phyloP scores from a whole-genome alignment of 768 basidiomycete species.

The Pluteus cervinus region DNA sequence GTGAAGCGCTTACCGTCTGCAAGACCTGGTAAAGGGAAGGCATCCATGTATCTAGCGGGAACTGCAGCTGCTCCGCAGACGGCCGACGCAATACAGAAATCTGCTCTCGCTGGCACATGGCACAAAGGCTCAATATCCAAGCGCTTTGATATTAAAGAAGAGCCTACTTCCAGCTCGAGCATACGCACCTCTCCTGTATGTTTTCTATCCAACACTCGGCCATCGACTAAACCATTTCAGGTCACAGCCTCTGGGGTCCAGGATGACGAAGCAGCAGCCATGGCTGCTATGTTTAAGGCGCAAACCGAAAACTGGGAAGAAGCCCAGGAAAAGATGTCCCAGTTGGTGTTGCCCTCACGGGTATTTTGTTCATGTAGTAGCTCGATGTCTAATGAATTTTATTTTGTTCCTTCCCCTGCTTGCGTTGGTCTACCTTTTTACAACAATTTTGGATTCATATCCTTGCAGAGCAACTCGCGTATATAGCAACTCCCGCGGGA shows the following conservation, averaged over 20 bases:
- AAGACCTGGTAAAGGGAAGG: constrained; percentile 79
- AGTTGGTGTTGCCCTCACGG: constrained; percentile 76
- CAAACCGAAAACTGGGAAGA: constrained; percentile 96
- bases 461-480: constrained; percentile 66
- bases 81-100: constrained; percentile 40
- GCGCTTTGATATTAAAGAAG: constrained; percentile 86
- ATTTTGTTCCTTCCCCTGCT: constrained; percentile 31
- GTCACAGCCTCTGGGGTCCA: constrained; percentile 38
- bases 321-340: constrained; percentile 99
- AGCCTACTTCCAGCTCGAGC: constrained; percentile 31
- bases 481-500: constrained; percentile 63
- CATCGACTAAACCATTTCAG: constrained; percentile 11
- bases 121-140: constrained; percentile 77
- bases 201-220: constrained; percentile 1
- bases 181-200: constrained; percentile 12
- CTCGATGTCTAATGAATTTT: constrained; percentile 64
- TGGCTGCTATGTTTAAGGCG: constrained; percentile 97
- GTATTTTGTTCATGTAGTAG: constrained; percentile 64
- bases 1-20: constrained; percentile 85
- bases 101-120: constrained; percentile 42
- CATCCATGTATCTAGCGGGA: constrained; percentile 66
- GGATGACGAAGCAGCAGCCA: constrained; percentile 88
- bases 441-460: no score
- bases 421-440: constrained; percentile 15
- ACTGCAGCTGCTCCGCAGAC: constrained; percentile 34